Evolutionary conservation across 2,329 filamentous ascomycete genomes (phyloP), one percentile per base, ranked within the genome.

Genomic region (Verticillium tricorpus): DNA sequence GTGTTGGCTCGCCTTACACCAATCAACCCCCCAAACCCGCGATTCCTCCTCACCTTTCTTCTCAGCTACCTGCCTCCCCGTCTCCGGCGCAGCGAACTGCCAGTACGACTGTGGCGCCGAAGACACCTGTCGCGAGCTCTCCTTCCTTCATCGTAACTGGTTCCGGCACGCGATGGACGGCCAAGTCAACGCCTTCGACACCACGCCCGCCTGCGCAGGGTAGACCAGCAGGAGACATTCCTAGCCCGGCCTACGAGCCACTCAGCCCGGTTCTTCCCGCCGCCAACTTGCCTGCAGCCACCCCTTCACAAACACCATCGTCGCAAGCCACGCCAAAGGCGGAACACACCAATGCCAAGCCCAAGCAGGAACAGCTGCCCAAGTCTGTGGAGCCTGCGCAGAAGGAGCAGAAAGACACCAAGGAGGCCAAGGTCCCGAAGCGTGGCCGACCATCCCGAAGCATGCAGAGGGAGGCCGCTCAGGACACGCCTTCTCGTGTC

Each of bases 131-230:
- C 12, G 58, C 60, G 62, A 62, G 61, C 57, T 66, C 61, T 54
- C 70, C 39, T 55, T 68, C 57, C 66, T 73, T 67, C 64, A 59
- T 75, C 52, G 64, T 74, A 57, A 69, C 73, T 61, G 73, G 76
- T 45, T 71, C 74, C 62, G 85, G 83, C 55, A 89, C 86, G 0
- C 83, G 82, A 68, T 89, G 86, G 86, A 83, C 78, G 2, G 76
- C 82, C 17, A 79, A 77, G 5, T 80, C 83, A 7, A 86, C 84
- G 1, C 82, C 84, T 4, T 85, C 85, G 5, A 89, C 86, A 1
- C 86, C 86, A 2, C 71, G 73, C 19, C 76, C 74, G 11, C 65
- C 72, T 12, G 63, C 67, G 12, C 39, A 37, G 31, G 58, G 45
- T 19, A n/a, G 45, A 50, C 45, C n/a, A n/a, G 11, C 45, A 31